Conservation (phyloP, 176 grass and related monocot species). For the Carex myosuroides region DNA sequence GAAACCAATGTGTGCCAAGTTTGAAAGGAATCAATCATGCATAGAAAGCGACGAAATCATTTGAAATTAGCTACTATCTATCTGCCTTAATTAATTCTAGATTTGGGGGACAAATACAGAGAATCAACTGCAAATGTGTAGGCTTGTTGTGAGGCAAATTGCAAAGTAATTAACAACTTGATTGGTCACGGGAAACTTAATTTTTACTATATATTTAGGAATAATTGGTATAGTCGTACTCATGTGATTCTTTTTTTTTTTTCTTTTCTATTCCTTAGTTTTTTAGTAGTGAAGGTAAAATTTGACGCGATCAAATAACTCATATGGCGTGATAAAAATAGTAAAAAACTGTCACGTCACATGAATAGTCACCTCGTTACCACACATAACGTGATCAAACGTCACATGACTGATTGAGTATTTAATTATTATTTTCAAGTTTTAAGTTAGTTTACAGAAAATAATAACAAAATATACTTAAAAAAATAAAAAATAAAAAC, state of each 20-base stretch:
- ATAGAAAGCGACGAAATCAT: constrained; percentile 15
- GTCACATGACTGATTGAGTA: too few species aligned
- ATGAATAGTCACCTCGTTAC: too few species aligned
- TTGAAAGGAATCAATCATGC: constrained; percentile 14
- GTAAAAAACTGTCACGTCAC: too few species aligned
- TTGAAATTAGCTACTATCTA: neutral
- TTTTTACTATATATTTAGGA: neutral
- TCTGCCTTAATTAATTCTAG: neutral
- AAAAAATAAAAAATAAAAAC: too few species aligned
- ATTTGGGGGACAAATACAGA: neutral
- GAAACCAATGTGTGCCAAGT: neutral
- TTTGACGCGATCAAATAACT: too few species aligned
- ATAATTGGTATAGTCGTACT: neutral
- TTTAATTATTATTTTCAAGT: too few species aligned
- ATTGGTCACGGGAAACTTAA: constrained; percentile 6
- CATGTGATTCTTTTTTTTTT: neutral
- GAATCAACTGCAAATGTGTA: neutral
- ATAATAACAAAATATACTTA: too few species aligned
- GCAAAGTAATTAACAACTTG: neutral
- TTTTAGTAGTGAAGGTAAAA: too few species aligned
- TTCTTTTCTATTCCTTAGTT: neutral
- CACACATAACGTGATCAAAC: too few species aligned
- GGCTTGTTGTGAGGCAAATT: constrained; percentile 3
- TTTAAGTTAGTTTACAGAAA: too few species aligned
- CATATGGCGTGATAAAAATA: too few species aligned